These are phyloP conservation scores for Ogataea dorogensis DNA, from an alignment of 805 yeast species.

Conservation along the genomic window DNA sequence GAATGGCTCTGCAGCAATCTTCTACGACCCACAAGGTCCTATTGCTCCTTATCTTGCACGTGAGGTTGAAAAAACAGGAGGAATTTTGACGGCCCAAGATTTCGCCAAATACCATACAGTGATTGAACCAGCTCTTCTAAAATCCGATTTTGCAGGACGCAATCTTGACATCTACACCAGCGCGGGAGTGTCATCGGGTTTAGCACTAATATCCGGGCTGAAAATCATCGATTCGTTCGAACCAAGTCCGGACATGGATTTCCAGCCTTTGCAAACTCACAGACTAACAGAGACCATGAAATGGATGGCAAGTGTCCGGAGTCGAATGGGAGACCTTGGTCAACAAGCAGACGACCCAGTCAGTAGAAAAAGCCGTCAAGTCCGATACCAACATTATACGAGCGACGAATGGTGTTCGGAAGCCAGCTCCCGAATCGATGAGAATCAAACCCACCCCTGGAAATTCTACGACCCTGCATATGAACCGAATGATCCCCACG, in stretches of 20 bases:
- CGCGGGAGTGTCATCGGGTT: conserved; percentile 79
- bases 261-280: conserved; percentile 53
- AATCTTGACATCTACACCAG: conserved; percentile 47
- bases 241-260: conserved; percentile 36
- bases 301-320: conserved; percentile 86
- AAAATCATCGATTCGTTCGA: conserved; percentile 51
- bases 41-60: conserved; percentile 61
- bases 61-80: conserved; percentile 55
- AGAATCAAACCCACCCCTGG: conserved; percentile 62
- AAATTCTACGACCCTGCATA: conserved; percentile 74
- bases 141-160: conserved; percentile 33
- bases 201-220: conserved; percentile 75
- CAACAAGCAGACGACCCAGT: conserved; percentile 27
- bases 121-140: conserved; percentile 43
- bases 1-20: conserved; percentile 74
- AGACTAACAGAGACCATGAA: conserved; percentile 83
- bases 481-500: conserved; percentile 77
- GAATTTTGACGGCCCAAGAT: conserved; percentile 65
- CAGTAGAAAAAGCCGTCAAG: conserved; percentile 30
- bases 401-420: conserved; percentile 56
- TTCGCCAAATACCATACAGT: conserved; percentile 58
- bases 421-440: conserved; percentile 52
- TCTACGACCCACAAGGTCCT: conserved; percentile 80
- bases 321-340: conserved; percentile 74
- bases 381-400: conserved; percentile 44